Evolutionary conservation across 2,329 filamentous ascomycete genomes (phyloP), one percentile per base, ranked within the genome.

Genomic region (Penicillium sp.): DNA sequence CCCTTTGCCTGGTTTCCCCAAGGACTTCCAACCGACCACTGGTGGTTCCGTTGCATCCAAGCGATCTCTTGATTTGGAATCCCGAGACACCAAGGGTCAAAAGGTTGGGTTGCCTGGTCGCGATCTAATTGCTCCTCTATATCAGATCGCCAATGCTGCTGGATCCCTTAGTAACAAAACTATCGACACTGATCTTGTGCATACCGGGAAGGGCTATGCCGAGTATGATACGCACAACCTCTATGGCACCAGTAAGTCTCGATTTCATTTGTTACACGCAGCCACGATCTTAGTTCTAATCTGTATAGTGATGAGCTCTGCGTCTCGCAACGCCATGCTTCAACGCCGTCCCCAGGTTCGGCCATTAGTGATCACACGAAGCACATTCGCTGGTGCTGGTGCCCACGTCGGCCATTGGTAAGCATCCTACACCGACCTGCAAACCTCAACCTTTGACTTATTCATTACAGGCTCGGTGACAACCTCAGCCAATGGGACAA

Each of bases 161-260:
- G 84, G 82, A 1, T 67, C 65, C 16, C 68, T 79, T 3, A 74
- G 72, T 43, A 84, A 84, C 70, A 80, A 84, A 66, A 87, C 89
- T 0, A 83, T 90, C 52, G 80, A 85, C 61, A 89, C 88, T 0
- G 83, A 90, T 67, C 75, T 90, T 9, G 81, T 87, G 9, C 88
- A 91, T 70, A 62, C 67, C 2, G 80, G 85, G 43, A 87, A 89
- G 56, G 88, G 88, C 13, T 74, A 87, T 37, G 78, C 80, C 21
- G 85, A 90, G 71, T 91, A 90, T 68, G 90, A 93, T 64, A 89
- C 86, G 0, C 90, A 93, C 71, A 92, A 92, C 64, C 73, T 92
- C 1, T 91, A 90, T 70, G 90, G 90, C 1, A 83, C 84, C 8
- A 87, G 75, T 77, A 69, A 70, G 76, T 70, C 10, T 19, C 3